Conservation (phyloP, 2,329 filamentous ascomycete genomes). For the Ilyonectria destructans region DNA sequence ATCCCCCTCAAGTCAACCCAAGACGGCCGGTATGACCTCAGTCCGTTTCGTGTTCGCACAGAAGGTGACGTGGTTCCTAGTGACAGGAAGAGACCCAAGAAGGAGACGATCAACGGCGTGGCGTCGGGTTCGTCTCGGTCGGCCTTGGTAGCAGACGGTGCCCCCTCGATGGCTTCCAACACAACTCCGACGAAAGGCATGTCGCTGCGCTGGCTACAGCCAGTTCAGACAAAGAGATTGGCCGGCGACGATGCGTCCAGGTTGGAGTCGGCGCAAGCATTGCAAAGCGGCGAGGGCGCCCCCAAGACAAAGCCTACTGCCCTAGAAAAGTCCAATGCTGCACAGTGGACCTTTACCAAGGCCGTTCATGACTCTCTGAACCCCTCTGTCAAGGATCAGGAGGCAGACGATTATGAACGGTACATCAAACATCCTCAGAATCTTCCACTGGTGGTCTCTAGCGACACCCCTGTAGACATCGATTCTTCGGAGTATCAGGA, state of each 20-base stretch:
- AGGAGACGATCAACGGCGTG: constrained; percentile 79
- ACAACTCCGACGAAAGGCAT: constrained; percentile 64
- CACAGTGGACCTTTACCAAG: constrained; percentile 91
- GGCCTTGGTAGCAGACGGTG: constrained; percentile 56
- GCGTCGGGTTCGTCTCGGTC: constrained; percentile 51
- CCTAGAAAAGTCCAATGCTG: constrained; percentile 84
- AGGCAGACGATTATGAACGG: constrained; percentile 88
- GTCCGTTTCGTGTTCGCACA: constrained; percentile 87
- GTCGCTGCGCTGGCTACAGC: constrained; percentile 75
- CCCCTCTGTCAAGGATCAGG: constrained; percentile 82
- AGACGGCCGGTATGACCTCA: constrained; percentile 85
- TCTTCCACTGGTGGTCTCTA: constrained; percentile 85
- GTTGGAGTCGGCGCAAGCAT: constrained; percentile 38
- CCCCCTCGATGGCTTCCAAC: constrained; percentile 58
- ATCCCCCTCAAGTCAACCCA: constrained; percentile 82
- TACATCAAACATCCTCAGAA: constrained; percentile 93
- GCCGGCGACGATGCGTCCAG: constrained; percentile 30
- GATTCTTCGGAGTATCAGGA: constrained; percentile 81
- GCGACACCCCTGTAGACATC: constrained; percentile 74
- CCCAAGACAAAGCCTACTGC: constrained; percentile 69
- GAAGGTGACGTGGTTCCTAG: constrained; percentile 72
- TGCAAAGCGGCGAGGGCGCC: constrained; percentile 38
- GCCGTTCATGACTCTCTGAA: constrained; percentile 90
- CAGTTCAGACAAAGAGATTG: constrained; percentile 57
- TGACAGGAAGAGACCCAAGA: constrained; percentile 75